Conservation (phyloP, 768 basidiomycete genomes). For the Krasilnikovozyma curviuscula region DNA sequence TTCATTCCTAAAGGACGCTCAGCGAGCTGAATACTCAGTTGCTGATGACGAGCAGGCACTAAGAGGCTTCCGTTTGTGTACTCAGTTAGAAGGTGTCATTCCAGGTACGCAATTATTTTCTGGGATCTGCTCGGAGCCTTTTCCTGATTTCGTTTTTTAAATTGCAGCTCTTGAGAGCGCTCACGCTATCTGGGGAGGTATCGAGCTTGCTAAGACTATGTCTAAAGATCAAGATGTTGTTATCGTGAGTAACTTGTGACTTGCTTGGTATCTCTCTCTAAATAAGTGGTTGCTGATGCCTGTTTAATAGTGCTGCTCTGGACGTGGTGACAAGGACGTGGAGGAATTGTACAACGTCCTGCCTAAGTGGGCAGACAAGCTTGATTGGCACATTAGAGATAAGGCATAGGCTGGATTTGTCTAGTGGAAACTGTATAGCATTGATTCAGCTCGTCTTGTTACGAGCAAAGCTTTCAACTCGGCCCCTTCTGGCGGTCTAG, state of each 20-base stretch:
- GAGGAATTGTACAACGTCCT: slow-evolving; percentile 85
- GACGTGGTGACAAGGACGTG: slow-evolving; percentile 94
- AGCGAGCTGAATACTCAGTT: slow-evolving; percentile 75
- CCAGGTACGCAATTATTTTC: slow-evolving; percentile 37
- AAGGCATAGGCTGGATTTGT: too few relatives aligned
- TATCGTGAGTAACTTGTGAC: slow-evolving; percentile 41
- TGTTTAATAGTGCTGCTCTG: slow-evolving; percentile 58
- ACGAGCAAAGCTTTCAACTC: too few relatives aligned
- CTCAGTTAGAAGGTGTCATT: slow-evolving; percentile 90
- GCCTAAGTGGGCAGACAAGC: slow-evolving; percentile 79
- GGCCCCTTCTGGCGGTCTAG: too few relatives aligned
- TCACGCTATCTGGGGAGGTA: slow-evolving; percentile 86
- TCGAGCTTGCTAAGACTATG: slow-evolving; percentile 63
- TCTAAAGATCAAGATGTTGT: slow-evolving; percentile 73
- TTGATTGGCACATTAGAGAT: slow-evolving; percentile 70
- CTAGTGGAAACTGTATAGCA: too few relatives aligned
- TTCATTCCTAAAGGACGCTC: slow-evolving; percentile 87
- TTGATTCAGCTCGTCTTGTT: too few relatives aligned
- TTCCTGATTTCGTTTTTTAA: background rate
- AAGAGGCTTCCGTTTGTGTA: slow-evolving; percentile 74
- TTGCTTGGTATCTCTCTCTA: background rate
- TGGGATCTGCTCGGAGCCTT: background rate
- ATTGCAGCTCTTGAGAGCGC: slow-evolving; percentile 73
- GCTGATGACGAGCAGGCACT: slow-evolving; percentile 90
- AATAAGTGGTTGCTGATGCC: background rate